Base-by-base conservation (phyloP, 345 rosid species). In the Acer negundo region DNA sequence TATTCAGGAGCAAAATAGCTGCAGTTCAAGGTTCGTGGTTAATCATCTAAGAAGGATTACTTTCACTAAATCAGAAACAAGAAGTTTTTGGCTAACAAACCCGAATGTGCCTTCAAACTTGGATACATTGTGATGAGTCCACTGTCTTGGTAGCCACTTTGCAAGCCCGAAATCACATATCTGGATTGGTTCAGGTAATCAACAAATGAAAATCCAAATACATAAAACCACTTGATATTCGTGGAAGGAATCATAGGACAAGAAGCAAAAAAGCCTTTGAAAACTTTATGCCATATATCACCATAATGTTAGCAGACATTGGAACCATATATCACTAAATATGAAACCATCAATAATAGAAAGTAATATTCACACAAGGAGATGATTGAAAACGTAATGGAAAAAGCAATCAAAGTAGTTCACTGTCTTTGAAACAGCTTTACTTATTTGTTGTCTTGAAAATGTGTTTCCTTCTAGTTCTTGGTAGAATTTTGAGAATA, bases 91-190 rank as follows among this genome's bases (percentile, higher is more conserved):
- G 77, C 40, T 44, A 64, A 85, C 93, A 28, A 62, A 93, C 99
- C 99, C 98, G 17, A 95, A 95, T 80, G 99, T 95, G 78, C 99
- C 99, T 77, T 93, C 98, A 72, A 95, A 95, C 78, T 92, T 95
- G 49, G 98, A 88, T 22, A 93, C 97, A 69, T 91, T 90, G 77
- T 87, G 93, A 70, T 93, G 99, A 40, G 93, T 90, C 91, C 90
- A 86, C 63, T 95, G 90, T 59, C 81, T 86, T 0, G 98, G 99
- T 17, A 95, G 92, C 99, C 99, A 95, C 84, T 92, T 95, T 12
- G 99, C 98, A 58, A 93, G 86, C 62, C 98, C 99, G 8, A 95
- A 95, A 86, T 95, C 98, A 62, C 97, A 93, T 70, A 95, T 95
- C 97, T 92, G 83, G 73, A 75, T 66, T 16, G 15, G 16, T 13